Conservation (phyloP, 257 asterid genomes). For the Penstemon eatonii region DNA sequence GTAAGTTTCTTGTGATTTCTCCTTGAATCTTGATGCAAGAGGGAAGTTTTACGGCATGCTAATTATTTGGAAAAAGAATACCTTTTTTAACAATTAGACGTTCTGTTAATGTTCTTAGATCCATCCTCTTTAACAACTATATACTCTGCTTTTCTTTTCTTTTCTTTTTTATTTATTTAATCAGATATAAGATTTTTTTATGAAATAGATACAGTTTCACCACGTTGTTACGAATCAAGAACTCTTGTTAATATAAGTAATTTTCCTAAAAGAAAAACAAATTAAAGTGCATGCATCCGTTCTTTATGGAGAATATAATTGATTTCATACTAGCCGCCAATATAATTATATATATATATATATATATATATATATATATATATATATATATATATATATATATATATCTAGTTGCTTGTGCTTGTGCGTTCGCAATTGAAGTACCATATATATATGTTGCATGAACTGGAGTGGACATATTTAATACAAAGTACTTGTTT, state of each 20-base stretch:
- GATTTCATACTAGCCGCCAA: not conserved
- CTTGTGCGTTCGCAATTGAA: not conserved
- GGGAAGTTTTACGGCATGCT: not conserved
- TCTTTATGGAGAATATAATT: not conserved
- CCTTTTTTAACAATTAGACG: not conserved
- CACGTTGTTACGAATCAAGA: no score
- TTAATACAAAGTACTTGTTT: not conserved
- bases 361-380: no score
- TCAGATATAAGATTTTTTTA: no score
- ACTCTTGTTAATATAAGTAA: not conserved
- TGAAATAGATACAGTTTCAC: no score
- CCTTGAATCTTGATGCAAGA: not conserved
- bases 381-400: no score
- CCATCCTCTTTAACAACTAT: not conserved
- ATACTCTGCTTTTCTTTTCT: not conserved
- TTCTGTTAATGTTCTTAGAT: not conserved
- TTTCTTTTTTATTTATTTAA: not conserved
- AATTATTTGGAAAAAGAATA: not conserved
- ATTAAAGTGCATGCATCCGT: not conserved
- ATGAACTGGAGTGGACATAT: not conserved
- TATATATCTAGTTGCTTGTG: not conserved
- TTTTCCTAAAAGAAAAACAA: not conserved
- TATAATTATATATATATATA: not conserved
- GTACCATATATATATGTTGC: not conserved
- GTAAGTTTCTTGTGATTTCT: not conserved